Evolutionary conservation across 768 basidiomycete species (phyloP), one percentile per base, ranked within the genome.

Genomic region (Gloeostereum incarnatum): DNA sequence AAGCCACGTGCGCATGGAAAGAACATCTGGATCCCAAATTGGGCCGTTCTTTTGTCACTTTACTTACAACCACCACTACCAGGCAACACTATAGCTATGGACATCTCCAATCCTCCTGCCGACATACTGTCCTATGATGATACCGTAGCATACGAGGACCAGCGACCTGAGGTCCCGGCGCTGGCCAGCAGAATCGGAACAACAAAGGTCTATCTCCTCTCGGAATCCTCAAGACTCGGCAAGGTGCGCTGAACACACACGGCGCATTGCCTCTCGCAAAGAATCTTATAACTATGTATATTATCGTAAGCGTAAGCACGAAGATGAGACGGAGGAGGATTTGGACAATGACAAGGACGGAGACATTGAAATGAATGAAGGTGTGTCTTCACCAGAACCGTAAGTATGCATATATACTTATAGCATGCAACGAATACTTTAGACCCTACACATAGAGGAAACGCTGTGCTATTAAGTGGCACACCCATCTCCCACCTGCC

Each of bases 381-480:
- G 65, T 62, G 41, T 32, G 45, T 45, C 9, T n/a, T 18, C 7
- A 26, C 7, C 13, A 13, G 6, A 11, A 27, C 31, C 18, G 24
- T 14, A 24, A 14, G n/a, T n/a, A n/a, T n/a, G 4, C 19, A n/a
- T 11, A 9, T 14, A 10, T 13, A 17, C 33, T 34, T 20, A 34
- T 4, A 14, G 13, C 21, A n/a, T 10, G 21, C 14, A 11, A 34
- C 33, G n/a, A n/a, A n/a, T n/a, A n/a, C n/a, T n/a, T n/a, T n/a
- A 76, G 77, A 75, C 45, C 51, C 63, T 9, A 49, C 61, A 17
- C 57, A 72, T 41, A 71, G 87, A 45, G 48, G 55, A 13, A 75
- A 89, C 53, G 86, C 88, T 4, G 59, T 91, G 31, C 69, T 88
- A 35, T 51, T 90, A n/a, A 67, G 64, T 4, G 88, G 88, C 17